Evolutionary conservation across 2,329 filamentous ascomycete species (phyloP).

Genomic region (Fusarium xylarioides): DNA sequence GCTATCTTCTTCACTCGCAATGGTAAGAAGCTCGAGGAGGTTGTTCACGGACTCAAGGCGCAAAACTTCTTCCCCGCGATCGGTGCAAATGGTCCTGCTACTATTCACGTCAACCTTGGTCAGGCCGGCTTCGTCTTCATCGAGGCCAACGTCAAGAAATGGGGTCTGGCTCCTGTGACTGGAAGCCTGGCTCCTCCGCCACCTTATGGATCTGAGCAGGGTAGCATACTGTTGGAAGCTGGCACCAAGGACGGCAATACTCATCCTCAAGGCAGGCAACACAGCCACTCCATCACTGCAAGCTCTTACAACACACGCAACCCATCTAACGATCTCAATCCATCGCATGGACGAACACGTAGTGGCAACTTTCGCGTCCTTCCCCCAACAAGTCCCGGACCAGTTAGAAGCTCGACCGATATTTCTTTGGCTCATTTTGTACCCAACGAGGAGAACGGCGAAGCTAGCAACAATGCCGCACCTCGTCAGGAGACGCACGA

Average conservation of each 20-base stretch:
- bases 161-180: conserved; percentile 95
- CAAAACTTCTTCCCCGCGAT: conserved; percentile 98
- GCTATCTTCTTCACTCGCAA: conserved; percentile 98
- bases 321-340: conserved; percentile 59
- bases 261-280: conserved; percentile 53
- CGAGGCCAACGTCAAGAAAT: conserved; percentile 99
- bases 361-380: conserved; percentile 82
- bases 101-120: conserved; percentile 95
- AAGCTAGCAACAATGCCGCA: conserved; percentile 52
- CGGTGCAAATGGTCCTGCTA: conserved; percentile 93
- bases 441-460: conserved; percentile 75
- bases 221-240: conserved; percentile 91
- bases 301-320: conserved; percentile 52
- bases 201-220: conserved; percentile 96
- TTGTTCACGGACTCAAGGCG: conserved; percentile 88
- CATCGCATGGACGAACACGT: conserved; percentile 76
- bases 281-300: conserved; percentile 57
- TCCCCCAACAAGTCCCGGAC: conserved; percentile 85
- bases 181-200: conserved; percentile 94
- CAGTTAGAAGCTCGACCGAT: conserved; percentile 89
- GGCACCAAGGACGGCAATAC: conserved; percentile 72
- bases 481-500: conserved; percentile 44
- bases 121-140: conserved; percentile 99
- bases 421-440: conserved; percentile 92
- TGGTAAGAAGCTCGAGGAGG: conserved; percentile 95